Evolutionary conservation across 1,284 basidiomycete species (phyloP), one percentile per base, ranked within the genome.

Genomic region (Trichosporon ovoides): DNA sequence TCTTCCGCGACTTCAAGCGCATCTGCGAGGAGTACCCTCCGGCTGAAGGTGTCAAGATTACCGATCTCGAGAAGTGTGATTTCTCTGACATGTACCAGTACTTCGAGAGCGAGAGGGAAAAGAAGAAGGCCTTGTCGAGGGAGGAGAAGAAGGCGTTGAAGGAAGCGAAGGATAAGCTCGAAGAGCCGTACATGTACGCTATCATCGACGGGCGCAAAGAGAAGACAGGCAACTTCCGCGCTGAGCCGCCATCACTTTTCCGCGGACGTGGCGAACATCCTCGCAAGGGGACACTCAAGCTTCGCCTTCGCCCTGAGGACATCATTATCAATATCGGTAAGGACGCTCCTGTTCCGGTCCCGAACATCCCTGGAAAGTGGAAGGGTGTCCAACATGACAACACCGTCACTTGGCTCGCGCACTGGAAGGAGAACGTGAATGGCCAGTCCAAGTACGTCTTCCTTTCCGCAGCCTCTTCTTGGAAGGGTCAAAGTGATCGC

Each of bases 191-290:
- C 77, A 86, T 85, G 46, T 83, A 83, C 36, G 98, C 95, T 75
- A 69, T 87, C 14, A 85, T 99, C 43, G 93, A 99, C 70, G 95
- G 94, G 20, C 85, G 93, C 55, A 94, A 93, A 78, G 96, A 99
- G 80, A 97, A 96, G 76, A 86, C 97, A 54, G 96, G 96, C 57
- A 98, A 98, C 80, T 98, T 98, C 81, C 85, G 93, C 66, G 87
- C 98, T 52, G 96, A 99, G 82, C 96, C 96, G 72, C 96, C 96
- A 18, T 92, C 93, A 40, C 81, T 98, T 43, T 99, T 98, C 80
- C 83, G 95, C 77, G 96, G 96, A 60, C 93, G 96, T 66, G 96
- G 96, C 59, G 92, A 97, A 69, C 96, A 99, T 78, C 96, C 96
- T 1, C 94, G 90, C 82, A 98, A 97, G 76, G 96, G 96, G 22